Percentiles rank a stretch among this genome's conserved stretches.
Evolutionary conservation across 192 early-diverging fungal genomes (phyloP).

Genomic region (Coemansia sp.): DNA sequence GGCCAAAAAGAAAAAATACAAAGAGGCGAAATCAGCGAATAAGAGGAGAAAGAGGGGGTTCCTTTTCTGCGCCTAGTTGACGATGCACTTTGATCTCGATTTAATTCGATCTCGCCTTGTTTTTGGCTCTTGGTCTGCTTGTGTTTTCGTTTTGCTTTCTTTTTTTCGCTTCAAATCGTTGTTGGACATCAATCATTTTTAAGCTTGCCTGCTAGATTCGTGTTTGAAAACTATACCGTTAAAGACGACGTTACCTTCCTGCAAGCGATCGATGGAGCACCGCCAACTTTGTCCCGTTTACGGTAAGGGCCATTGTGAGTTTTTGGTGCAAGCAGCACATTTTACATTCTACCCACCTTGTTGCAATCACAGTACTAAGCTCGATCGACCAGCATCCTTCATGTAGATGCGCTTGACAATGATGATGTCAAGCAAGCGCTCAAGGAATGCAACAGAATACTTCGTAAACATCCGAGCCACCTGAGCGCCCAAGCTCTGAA

Average conservation of each 20-base stretch:
- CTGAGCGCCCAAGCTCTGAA: slow-evolving; percentile 68
- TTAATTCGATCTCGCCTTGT: not conserved
- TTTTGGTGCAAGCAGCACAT: not conserved
- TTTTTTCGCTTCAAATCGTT: not conserved
- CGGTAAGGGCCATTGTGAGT: slow-evolving; percentile 11
- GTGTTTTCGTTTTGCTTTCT: not conserved
- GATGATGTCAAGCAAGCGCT: slow-evolving; percentile 23
- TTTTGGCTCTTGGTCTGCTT: not conserved
- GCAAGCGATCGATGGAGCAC: slow-evolving; percentile 25
- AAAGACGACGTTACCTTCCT: not conserved
- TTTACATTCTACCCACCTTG: not conserved
- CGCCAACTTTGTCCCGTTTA: slow-evolving; percentile 41
- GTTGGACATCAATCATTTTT: not conserved
- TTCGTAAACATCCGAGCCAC: slow-evolving; percentile 41
- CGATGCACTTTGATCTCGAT: not conserved
- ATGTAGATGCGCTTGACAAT: slow-evolving; percentile 34
- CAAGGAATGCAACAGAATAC: slow-evolving; percentile 30
- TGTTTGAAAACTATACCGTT: not conserved
- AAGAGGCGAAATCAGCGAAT: not conserved
- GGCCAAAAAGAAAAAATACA: not conserved
- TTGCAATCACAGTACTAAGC: not conserved
- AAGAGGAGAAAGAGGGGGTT: not conserved
- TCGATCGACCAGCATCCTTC: not conserved
- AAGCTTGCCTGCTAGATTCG: not conserved
- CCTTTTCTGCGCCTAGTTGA: not conserved